Evolutionary conservation across 2,329 filamentous ascomycete genomes (phyloP).

Genomic region (Neofusicoccum parvum): DNA sequence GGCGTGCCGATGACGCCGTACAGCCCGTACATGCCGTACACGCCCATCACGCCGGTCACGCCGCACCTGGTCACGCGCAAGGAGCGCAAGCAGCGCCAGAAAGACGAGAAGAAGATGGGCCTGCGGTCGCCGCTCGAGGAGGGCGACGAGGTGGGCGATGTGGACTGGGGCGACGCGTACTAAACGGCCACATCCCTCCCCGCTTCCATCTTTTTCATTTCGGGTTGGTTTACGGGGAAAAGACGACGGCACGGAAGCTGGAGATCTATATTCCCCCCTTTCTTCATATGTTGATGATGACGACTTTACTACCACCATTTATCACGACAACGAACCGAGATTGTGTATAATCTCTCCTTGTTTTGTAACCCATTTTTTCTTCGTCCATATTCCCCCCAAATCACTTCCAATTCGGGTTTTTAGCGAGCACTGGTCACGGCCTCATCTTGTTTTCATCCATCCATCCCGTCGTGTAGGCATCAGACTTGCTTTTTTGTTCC

Average conservation of each 20-base stretch:
- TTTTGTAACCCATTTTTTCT: neutral
- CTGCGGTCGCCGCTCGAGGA: constrained; percentile 49
- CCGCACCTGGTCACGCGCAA: constrained; percentile 72
- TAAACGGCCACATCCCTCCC: neutral
- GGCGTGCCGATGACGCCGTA: constrained; percentile 71
- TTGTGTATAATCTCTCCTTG: constrained; percentile 7
- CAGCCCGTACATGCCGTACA: constrained; percentile 77
- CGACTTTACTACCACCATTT: neutral
- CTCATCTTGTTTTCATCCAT: neutral
- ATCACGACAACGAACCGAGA: neutral
- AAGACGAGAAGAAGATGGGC: constrained; percentile 61
- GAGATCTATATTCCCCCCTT: neutral
- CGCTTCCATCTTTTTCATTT: neutral
- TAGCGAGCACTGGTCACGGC: neutral
- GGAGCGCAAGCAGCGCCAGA: constrained; percentile 70
- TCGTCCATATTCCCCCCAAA: neutral
- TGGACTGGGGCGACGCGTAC: constrained; percentile 21
- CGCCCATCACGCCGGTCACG: constrained; percentile 73
- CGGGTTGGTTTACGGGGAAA: neutral
- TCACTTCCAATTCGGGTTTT: neutral
- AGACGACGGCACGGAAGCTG: neutral
- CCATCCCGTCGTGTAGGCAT: neutral
- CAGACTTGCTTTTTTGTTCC: neutral
- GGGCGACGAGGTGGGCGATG: constrained; percentile 34
- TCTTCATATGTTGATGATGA: neutral